These are phyloP conservation scores for Lachnellula occidentalis DNA, from an alignment of 2,329 filamentous ascomycete genomes.

Conservation along the genomic window DNA sequence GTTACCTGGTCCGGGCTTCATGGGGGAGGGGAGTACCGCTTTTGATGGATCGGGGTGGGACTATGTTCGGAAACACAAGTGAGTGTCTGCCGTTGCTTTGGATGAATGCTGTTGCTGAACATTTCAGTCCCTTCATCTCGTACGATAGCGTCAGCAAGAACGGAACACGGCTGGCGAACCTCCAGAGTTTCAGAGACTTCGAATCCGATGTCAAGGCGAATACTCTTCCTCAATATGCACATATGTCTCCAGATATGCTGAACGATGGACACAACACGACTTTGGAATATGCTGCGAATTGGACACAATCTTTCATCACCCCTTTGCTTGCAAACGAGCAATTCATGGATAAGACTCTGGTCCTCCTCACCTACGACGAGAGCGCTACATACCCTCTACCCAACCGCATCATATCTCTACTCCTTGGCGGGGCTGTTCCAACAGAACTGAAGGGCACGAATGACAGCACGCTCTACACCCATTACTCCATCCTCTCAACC, in stretches of 20 bases:
- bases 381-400: slow-evolving; percentile 45
- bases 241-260: slow-evolving; percentile 59
- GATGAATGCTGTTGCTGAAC: slow-evolving; percentile 3
- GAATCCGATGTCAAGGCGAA: slow-evolving; percentile 49
- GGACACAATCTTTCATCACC: slow-evolving; percentile 47
- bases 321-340: slow-evolving; percentile 45
- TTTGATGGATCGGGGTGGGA: slow-evolving; percentile 32
- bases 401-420: slow-evolving; percentile 49
- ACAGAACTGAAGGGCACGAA: slow-evolving; percentile 41
- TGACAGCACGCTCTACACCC: slow-evolving; percentile 45
- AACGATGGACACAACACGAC: slow-evolving; percentile 59
- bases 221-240: slow-evolving; percentile 58
- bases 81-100: slow-evolving; percentile 2
- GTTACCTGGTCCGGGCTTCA: slow-evolving; percentile 41
- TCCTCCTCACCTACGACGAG: slow-evolving; percentile 55
- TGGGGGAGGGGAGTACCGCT: slow-evolving; percentile 37
- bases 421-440: slow-evolving; percentile 51
- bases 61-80: slow-evolving; percentile 32
- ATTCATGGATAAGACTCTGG: slow-evolving; percentile 49
- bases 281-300: slow-evolving; percentile 45
- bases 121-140: slow-evolving; percentile 37
- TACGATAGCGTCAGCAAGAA: slow-evolving; percentile 50
- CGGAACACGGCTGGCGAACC: slow-evolving; percentile 45
- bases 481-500: slow-evolving; percentile 40
- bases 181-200: slow-evolving; percentile 60